Evolutionary conservation across 108 stramenopile species (phyloP), one percentile per base, ranked within the genome.

Genomic region (Discostella stelligeroides): DNA sequence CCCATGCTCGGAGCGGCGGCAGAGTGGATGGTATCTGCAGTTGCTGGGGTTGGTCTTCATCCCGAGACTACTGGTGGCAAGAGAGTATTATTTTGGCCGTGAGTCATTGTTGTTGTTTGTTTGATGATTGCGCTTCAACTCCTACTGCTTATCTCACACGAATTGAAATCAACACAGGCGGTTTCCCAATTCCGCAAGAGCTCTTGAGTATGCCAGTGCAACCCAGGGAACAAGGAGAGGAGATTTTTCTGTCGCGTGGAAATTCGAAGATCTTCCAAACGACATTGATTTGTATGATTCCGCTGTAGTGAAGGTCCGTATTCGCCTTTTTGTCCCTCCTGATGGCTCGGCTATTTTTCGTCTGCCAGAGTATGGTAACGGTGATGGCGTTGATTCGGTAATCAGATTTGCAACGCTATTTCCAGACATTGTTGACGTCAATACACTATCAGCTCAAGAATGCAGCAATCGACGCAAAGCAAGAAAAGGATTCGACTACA

Each of bases 1-100:
- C 82, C 84, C 11, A 85, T 85, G 84, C 58, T 85, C 40, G 79
- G 84, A 24, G 82, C 73, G 11, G 38, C 70, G 25, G 80, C 72
- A 24, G 80, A 73, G 49, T 84, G 84, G 84, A 76, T 82, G 75
- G 75, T 73, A 25, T 63, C 76, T 7, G 57, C 81, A 38, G 75
- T 81, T 9, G 83, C 75, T 28, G 83, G 83, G 18, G 75, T 84
- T 17, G 50, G 28, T 17, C 57, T 78, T 5, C 63, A 70, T 47
- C 70, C 77, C 12, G 71, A 55, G 34, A 78, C 77, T 24, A 51
- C 59, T 3, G 69, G 70, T 17, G 77, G 77, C 1, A 62, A 58
- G 34, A 49, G 60, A 46, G 77, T 71, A 13, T 54, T 65, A 59
- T 78, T 78, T 37, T 78, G 77, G 77, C 77, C 77, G 30, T 63